Percentiles rank a stretch among this genome's conserved stretches.
phyloP scores from a whole-genome alignment of 345 rosid species.

The Sapria himalayana region DNA sequence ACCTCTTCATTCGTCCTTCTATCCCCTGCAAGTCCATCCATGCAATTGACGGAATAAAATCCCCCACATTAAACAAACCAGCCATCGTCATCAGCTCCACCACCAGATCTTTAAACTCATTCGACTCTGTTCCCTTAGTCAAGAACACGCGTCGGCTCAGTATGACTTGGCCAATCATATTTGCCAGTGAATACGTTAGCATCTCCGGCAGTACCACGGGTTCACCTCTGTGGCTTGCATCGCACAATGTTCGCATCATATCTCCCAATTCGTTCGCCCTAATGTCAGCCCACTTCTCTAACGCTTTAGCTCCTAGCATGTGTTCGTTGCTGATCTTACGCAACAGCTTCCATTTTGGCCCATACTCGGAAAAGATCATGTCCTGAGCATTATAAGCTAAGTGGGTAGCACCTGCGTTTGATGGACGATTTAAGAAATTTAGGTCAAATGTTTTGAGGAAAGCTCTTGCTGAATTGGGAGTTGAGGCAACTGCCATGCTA shows the following conservation, averaged over 20 bases:
- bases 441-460: conserved; percentile 32
- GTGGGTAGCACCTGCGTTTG: conserved; percentile 31
- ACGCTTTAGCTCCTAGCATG: conserved; percentile 42
- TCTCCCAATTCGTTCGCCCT: conserved; percentile 19
- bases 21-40: conserved; percentile 60
- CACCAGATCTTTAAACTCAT: conserved; percentile 40
- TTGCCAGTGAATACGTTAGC: conserved; percentile 28
- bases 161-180: conserved; percentile 35
- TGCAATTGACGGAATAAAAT: conserved; percentile 31
- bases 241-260: conserved; percentile 27
- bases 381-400: conserved; percentile 36
- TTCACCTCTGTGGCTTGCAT: conserved; percentile 10
- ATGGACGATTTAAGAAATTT: conserved; percentile 38
- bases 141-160: conserved; percentile 26
- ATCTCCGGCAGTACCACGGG: conserved; percentile 25
- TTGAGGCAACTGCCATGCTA: conserved; percentile 36
- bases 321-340: conserved; percentile 39
- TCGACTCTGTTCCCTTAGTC: conserved; percentile 21
- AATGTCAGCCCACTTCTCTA: conserved; percentile 22
- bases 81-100: conserved; percentile 38
- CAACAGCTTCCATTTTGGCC: conserved; percentile 31
- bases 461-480: conserved; percentile 30
- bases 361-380: conserved; percentile 40
- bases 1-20: conserved; percentile 29
- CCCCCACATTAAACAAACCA: conserved; percentile 32